A percentile compares a stretch with the other conserved stretches of the same genome.
These are phyloP conservation scores for Teunomyces atbi DNA, from an alignment of 805 yeast genomes.

Conservation along the genomic window DNA sequence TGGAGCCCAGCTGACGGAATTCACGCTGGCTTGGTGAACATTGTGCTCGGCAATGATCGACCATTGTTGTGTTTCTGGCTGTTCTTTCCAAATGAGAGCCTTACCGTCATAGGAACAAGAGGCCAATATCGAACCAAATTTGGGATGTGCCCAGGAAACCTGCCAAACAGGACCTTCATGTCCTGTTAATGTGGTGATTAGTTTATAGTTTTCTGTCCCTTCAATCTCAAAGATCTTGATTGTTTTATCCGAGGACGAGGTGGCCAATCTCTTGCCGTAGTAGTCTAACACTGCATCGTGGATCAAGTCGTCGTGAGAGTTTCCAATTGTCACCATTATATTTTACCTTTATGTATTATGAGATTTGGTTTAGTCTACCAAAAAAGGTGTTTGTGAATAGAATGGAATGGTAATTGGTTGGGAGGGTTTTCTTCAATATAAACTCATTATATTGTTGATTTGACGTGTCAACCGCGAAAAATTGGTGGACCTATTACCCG, in stretches of 20 bases:
- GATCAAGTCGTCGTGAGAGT: conserved; percentile 88
- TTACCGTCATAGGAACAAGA: conserved; percentile 95
- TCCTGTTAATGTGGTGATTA: conserved; percentile 81
- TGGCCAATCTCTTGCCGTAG: conserved; percentile 93
- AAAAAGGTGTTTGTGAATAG: background rate
- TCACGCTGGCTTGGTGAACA: conserved; percentile 90
- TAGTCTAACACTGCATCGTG: conserved; percentile 98
- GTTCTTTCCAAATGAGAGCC: conserved; percentile 90
- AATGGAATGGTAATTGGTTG: background rate
- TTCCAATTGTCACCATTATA: conserved; percentile 75
- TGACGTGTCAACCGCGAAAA: conserved; percentile 3
- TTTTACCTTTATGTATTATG: background rate
- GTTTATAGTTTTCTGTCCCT: conserved; percentile 71
- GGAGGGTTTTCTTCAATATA: background rate
- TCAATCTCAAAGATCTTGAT: conserved; percentile 90
- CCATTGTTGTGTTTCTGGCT: conserved; percentile 79
- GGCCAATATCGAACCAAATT: conserved; percentile 92
- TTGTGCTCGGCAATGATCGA: conserved; percentile 80
- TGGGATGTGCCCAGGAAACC: conserved; percentile 98
- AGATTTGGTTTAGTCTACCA: conserved; percentile 2
- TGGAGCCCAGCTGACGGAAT: conserved; percentile 95
- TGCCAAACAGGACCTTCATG: conserved; percentile 99
- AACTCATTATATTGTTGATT: conserved; percentile 1
- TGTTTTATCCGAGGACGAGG: conserved; percentile 95
- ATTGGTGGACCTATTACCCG: background rate